Evolutionary conservation across 202 grass and related monocot genomes (phyloP), one percentile per base, ranked within the genome.

Genomic region (Setaria italica): DNA sequence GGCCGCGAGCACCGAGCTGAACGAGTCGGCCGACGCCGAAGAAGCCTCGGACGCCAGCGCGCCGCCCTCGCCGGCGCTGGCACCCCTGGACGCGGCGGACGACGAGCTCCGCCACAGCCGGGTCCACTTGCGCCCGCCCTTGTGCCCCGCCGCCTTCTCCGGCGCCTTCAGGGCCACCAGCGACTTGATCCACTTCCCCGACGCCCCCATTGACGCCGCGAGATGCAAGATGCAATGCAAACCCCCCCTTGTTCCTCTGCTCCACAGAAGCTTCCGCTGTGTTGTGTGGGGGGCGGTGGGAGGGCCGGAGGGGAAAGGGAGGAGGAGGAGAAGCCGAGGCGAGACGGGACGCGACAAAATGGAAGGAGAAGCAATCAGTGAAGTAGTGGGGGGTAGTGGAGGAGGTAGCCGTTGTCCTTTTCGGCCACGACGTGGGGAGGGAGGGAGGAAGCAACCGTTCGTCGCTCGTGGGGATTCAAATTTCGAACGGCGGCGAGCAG

Each of bases 131-230:
- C 85, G 42, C 13, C 82, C 48, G 29, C 72, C 77, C 73, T 86
- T 93, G 15, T 79, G 78, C 2, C 59, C 62, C 8, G 55, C 25
- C 80, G 11, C 77, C 82, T 71, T 74, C 71, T 82, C 72, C 25
- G 80, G 64, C 77, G 67, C 76, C 48, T 89, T 95, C 70, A 88
- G 39, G 34, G 50, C 88, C 68, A 93, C 90, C 42, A 93, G 70
- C 81, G 91, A 93, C 85, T 70, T 95, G 70, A 95, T 81, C 94
- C 94, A 95, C 74, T 87, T 92, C 53, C 93, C 88, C 43, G 92
- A 94, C 62, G 62, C 79, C 33, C 87, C 93, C 93, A 95, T 95
- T n/a, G 67, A 46, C 49, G 46, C 65, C 39, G 42, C 48, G 8
- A 34, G 9, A 67, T 2, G 10, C 64, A 55, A 11, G 12, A 56